phyloP scores from a whole-genome alignment of 164 flowering plant species.

The Vitis vinifera region DNA sequence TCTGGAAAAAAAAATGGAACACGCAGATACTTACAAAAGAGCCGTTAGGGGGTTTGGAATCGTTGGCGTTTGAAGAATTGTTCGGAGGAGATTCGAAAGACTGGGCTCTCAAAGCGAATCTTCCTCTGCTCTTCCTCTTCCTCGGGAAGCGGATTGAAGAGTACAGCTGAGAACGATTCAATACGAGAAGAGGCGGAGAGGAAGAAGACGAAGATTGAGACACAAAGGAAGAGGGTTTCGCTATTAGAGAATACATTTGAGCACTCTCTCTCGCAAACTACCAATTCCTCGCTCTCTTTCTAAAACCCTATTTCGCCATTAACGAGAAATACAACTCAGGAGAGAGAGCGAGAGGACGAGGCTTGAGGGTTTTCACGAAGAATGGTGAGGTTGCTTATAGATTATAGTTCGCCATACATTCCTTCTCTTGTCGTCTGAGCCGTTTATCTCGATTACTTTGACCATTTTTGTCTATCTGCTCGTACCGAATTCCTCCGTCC shows the following conservation, averaged over 20 bases:
- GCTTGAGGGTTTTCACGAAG: too few relatives aligned
- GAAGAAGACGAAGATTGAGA: conserved; percentile 11
- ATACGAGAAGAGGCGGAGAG: background rate
- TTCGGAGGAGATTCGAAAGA: conserved; percentile 42
- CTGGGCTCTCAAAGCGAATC: conserved; percentile 26
- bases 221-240: conserved; percentile 18
- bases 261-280: background rate
- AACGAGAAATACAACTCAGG: background rate
- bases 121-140: conserved; percentile 17
- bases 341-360: too few relatives aligned
- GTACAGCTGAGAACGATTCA: conserved; percentile 13
- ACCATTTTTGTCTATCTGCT: too few relatives aligned
- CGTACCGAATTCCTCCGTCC: too few relatives aligned
- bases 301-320: conserved; percentile 1
- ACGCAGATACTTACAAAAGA: conserved; percentile 35
- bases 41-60: conserved; percentile 59
- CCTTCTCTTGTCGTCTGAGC: too few relatives aligned
- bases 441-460: too few relatives aligned
- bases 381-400: too few relatives aligned
- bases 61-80: conserved; percentile 31
- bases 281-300: background rate
- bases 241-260: conserved; percentile 29
- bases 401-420: too few relatives aligned
- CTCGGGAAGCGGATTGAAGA: conserved; percentile 29
- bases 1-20: background rate